These are phyloP conservation scores for Xylaria sp. DNA, from an alignment of 2,329 filamentous ascomycete genomes.

Conservation along the genomic window DNA sequence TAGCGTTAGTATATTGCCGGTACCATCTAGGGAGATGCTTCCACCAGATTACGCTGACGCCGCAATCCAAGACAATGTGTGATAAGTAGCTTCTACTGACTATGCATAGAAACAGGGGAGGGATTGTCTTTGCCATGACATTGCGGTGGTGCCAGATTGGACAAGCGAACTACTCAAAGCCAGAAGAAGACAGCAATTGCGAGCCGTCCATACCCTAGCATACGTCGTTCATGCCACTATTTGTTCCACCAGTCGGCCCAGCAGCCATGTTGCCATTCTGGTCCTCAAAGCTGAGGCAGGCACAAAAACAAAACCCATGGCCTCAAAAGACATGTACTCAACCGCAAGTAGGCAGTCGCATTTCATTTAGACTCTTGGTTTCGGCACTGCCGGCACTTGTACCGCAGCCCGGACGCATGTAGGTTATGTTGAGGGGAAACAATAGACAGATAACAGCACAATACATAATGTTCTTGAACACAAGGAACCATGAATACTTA, in stretches of 20 bases:
- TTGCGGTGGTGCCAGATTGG: background rate
- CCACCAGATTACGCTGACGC: constrained; percentile 10
- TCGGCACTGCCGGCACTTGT: constrained; percentile 14
- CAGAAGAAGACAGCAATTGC: constrained; percentile 2
- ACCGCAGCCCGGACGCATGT: constrained; percentile 1
- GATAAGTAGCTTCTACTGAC: constrained; percentile 4
- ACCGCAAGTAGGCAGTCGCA: constrained; percentile 9
- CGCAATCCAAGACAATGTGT: constrained; percentile 29
- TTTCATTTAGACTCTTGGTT: constrained; percentile 16
- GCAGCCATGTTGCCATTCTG: constrained; percentile 13
- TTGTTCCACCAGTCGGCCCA: background rate
- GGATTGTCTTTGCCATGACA: background rate
- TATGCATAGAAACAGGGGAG: background rate
- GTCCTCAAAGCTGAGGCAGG: constrained; percentile 1
- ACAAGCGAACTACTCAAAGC: constrained; percentile 7
- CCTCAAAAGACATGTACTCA: constrained; percentile 10
- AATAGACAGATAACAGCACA: background rate
- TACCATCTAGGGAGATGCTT: constrained; percentile 4
- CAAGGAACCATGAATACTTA: constrained; percentile 41
- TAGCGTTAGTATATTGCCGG: constrained; percentile 45
- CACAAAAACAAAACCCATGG: background rate
- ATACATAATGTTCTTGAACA: background rate
- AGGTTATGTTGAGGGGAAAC: background rate
- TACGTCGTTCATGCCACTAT: constrained; percentile 3
- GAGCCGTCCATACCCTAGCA: constrained; percentile 3